phyloP scores from a whole-genome alignment of 2,329 filamentous ascomycete genomes.

The Monosporascus sp. region DNA sequence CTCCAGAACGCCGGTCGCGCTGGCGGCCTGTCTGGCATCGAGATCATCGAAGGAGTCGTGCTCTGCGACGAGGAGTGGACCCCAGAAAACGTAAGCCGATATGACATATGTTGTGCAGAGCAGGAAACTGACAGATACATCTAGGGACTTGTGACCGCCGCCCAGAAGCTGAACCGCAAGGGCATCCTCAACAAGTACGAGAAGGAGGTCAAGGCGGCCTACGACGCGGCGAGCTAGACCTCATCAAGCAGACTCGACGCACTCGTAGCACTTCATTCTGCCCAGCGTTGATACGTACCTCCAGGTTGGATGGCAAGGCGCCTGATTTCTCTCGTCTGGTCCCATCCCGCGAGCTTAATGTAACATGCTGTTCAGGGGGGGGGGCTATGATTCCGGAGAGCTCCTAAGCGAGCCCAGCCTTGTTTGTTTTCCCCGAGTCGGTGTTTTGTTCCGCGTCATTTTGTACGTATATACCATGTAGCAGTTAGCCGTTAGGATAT shows the following conservation, averaged over 20 bases:
- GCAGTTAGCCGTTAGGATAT: too few species aligned
- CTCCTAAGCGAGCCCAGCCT: background rate
- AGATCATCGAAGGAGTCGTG: constrained; percentile 68
- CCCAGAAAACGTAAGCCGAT: constrained; percentile 60
- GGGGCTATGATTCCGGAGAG: background rate
- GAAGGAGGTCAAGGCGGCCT: constrained; percentile 57
- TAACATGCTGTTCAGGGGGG: background rate
- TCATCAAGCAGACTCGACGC: background rate
- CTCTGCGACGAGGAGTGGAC: constrained; percentile 72
- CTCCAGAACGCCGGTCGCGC: constrained; percentile 56
- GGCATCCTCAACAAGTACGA: constrained; percentile 58
- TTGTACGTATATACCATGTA: too few species aligned
- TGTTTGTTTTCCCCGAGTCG: too few species aligned
- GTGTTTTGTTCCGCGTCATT: too few species aligned
- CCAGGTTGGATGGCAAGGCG: background rate
- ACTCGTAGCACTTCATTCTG: background rate
- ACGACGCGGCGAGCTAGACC: constrained; percentile 34
- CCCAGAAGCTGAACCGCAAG: constrained; percentile 68
- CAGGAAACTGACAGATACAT: constrained; percentile 20
- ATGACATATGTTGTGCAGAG: background rate
- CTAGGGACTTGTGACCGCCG: constrained; percentile 61
- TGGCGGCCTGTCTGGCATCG: constrained; percentile 59
- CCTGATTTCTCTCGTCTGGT: too few species aligned
- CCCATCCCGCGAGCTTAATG: too few species aligned
- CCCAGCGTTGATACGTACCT: too few species aligned